These are phyloP conservation scores for Termitomyces sp. DNA, from an alignment of 768 basidiomycete species.

Conservation along the genomic window DNA sequence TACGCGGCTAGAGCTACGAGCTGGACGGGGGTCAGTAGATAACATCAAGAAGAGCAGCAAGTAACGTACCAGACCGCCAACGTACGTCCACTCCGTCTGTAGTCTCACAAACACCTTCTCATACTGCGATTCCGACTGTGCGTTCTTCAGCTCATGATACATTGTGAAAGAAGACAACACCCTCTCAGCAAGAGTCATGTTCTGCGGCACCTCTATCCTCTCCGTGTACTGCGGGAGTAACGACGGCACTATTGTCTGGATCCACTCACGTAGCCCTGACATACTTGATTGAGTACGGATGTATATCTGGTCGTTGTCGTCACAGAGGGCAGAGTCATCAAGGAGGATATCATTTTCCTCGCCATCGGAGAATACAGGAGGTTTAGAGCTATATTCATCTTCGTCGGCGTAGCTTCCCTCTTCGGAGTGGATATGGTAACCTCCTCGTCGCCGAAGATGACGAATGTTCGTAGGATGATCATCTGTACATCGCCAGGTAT, in stretches of 20 bases:
- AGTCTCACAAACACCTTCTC: slow-evolving; percentile 43
- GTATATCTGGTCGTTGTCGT: not conserved
- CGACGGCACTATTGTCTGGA: slow-evolving; percentile 1
- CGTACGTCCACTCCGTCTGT: slow-evolving; percentile 58
- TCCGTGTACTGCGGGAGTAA: slow-evolving; percentile 40
- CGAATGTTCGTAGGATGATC: slow-evolving; percentile 1
- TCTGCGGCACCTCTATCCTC: slow-evolving; percentile 22
- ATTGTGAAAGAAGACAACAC: slow-evolving; percentile 46
- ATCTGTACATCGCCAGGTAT: slow-evolving; percentile 2
- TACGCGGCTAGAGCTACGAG: slow-evolving; percentile 58
- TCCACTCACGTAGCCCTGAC: not conserved
- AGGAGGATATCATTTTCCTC: slow-evolving; percentile 9
- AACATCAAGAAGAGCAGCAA: not conserved
- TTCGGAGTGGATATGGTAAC: slow-evolving; percentile 39
- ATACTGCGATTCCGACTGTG: slow-evolving; percentile 39
- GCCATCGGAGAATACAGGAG: slow-evolving; percentile 16
- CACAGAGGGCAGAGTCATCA: slow-evolving; percentile 1
- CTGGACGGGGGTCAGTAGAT: slow-evolving; percentile 19
- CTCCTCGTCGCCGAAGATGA: slow-evolving; percentile 25
- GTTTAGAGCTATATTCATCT: slow-evolving; percentile 18
- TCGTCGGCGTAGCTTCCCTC: slow-evolving; percentile 25
- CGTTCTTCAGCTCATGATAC: slow-evolving; percentile 49
- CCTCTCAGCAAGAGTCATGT: slow-evolving; percentile 26
- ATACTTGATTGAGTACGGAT: not conserved
- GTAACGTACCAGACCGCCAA: slow-evolving; percentile 51